Evolutionary conservation across 2,329 filamentous ascomycete species (phyloP).

Genomic region (Fusarium neocosmosporiellum): DNA sequence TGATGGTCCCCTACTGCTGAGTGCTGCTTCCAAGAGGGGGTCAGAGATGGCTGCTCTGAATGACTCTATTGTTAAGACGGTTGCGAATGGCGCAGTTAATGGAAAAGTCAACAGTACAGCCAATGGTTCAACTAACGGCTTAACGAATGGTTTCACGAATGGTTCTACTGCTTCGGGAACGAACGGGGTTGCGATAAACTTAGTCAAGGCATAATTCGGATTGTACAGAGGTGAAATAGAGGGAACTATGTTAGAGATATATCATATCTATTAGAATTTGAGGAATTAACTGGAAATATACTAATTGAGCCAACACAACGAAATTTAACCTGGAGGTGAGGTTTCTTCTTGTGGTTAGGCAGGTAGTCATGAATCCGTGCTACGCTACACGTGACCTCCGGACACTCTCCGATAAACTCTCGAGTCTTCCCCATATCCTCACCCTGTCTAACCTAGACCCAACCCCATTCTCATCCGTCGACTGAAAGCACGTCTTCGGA

Average conservation of each 20-base stretch:
- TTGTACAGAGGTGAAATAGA: neutral
- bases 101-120: neutral
- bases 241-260: neutral
- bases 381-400: conserved; percentile 15
- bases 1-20: conserved; percentile 42
- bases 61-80: conserved; percentile 14
- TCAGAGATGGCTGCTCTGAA: conserved; percentile 41
- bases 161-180: neutral
- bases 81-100: neutral
- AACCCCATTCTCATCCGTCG: neutral
- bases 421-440: neutral
- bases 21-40: conserved; percentile 40
- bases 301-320: neutral
- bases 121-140: neutral
- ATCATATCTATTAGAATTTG: neutral
- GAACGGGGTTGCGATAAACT: neutral
- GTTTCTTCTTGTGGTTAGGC: neutral
- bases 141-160: neutral
- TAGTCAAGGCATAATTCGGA: neutral
- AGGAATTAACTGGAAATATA: neutral
- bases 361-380: no score
- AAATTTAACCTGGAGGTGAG: neutral
- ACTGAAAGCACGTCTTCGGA: conserved; percentile 5
- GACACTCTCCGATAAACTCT: neutral
- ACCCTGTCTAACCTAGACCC: neutral